Conservation (phyloP, 306 rosid species). For the Corylus americana region DNA sequence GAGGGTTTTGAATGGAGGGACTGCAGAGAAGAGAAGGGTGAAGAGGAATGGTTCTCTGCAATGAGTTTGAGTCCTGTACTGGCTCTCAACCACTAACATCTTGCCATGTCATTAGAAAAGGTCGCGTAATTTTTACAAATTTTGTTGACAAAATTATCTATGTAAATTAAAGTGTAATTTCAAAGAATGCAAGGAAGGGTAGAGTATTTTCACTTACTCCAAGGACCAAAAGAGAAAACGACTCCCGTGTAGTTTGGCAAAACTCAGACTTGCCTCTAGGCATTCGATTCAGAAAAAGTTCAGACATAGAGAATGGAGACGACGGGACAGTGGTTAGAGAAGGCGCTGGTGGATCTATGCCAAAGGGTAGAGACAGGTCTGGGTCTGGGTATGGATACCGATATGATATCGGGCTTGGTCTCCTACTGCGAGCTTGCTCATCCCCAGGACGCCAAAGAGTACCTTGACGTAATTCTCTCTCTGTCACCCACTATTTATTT, state of each 20-base stretch:
- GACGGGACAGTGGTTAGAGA: slow-evolving; percentile 84
- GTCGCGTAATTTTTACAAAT: too few relatives aligned
- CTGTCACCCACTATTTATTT: slow-evolving; percentile 1
- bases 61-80: background rate
- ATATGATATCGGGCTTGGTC: slow-evolving; percentile 82
- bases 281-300: background rate
- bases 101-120: too few relatives aligned
- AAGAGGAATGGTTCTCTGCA: background rate
- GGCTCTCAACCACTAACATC: too few relatives aligned
- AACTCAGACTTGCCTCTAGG: background rate
- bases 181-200: background rate
- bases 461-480: slow-evolving; percentile 66
- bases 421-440: slow-evolving; percentile 88
- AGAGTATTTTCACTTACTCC: background rate
- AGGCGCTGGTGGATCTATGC: slow-evolving; percentile 74
- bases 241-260: background rate
- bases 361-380: slow-evolving; percentile 69
- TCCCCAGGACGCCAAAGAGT: slow-evolving; percentile 87
- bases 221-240: background rate
- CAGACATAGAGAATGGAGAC: slow-evolving; percentile 44
- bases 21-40: background rate
- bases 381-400: slow-evolving; percentile 66
- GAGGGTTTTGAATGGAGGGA: background rate
- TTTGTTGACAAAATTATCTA: too few relatives aligned
- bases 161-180: too few relatives aligned